Evolutionary conservation across 202 grass and related monocot species (phyloP).

Genomic region (Brachypodium distachyon): DNA sequence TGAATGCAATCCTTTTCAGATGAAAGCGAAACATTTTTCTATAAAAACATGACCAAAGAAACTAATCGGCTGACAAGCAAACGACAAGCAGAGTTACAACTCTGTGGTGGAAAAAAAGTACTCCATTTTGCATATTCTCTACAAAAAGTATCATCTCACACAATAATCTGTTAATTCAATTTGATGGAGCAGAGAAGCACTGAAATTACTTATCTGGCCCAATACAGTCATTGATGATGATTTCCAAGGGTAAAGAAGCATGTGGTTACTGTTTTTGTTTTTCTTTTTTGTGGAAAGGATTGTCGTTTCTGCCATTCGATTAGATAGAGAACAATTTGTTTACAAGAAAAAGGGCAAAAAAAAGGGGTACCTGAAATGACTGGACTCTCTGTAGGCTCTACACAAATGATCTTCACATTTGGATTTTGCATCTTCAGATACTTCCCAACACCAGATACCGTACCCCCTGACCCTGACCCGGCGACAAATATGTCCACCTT

Average conservation of each 20-base stretch:
- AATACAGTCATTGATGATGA: neutral
- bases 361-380: slow-evolving; percentile 93
- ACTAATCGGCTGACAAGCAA: neutral
- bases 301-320: too few relatives aligned
- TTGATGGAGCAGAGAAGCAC: neutral
- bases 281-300: too few relatives aligned
- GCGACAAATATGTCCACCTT: slow-evolving; percentile 88
- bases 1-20: neutral
- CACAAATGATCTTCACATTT: slow-evolving; percentile 61
- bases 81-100: too few relatives aligned
- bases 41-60: neutral
- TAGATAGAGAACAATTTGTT: too few relatives aligned
- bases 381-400: slow-evolving; percentile 76
- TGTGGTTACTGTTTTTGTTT: too few relatives aligned
- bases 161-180: neutral
- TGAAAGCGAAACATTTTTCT: neutral
- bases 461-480: slow-evolving; percentile 72
- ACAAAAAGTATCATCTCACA: neutral
- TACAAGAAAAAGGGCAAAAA: too few relatives aligned
- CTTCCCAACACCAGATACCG: slow-evolving; percentile 57
- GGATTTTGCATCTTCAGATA: slow-evolving; percentile 86
- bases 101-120: neutral
- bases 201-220: neutral
- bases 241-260: neutral
- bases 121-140: neutral